Conservation (phyloP, 2,329 filamentous ascomycete genomes). For the Talaromyces sp. region DNA sequence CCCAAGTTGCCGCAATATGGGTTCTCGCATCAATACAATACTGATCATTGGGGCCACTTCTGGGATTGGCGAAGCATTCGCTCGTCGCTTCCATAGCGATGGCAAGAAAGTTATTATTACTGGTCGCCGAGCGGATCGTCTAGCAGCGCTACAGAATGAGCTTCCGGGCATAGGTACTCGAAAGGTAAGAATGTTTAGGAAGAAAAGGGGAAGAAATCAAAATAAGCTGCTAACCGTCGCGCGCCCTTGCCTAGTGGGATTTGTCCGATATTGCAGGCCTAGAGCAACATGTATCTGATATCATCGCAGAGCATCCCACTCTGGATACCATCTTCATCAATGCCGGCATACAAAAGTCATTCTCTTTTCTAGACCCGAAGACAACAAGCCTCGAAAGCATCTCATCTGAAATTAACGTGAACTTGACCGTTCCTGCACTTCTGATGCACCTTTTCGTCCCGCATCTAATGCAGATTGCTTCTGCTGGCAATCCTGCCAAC, state of each 20-base stretch:
- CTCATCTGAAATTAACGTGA: constrained; percentile 25
- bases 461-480: not conserved
- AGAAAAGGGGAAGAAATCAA: not conserved
- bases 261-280: constrained; percentile 23
- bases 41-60: constrained; percentile 41
- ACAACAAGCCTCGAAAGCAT: constrained; percentile 24
- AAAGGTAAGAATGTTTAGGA: not conserved
- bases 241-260: constrained; percentile 21
- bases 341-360: constrained; percentile 29
- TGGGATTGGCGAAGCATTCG: constrained; percentile 42
- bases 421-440: constrained; percentile 30
- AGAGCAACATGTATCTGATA: constrained; percentile 16
- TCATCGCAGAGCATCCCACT: constrained; percentile 25
- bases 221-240: not conserved
- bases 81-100: constrained; percentile 24
- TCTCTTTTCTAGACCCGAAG: constrained; percentile 24
- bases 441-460: constrained; percentile 30
- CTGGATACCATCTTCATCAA: constrained; percentile 35
- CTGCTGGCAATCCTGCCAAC: constrained; percentile 1
- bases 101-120: constrained; percentile 29
- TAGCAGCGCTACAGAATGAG: constrained; percentile 23
- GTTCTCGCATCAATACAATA: constrained; percentile 16
- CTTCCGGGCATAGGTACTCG: constrained; percentile 29
- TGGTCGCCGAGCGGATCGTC: constrained; percentile 26
- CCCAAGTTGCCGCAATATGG: not conserved